A percentile compares a stretch with the other conserved stretches of the same genome.
phyloP scores from a whole-genome alignment of 2,329 filamentous ascomycete genomes.

The Alternaria novae-zelandiae region DNA sequence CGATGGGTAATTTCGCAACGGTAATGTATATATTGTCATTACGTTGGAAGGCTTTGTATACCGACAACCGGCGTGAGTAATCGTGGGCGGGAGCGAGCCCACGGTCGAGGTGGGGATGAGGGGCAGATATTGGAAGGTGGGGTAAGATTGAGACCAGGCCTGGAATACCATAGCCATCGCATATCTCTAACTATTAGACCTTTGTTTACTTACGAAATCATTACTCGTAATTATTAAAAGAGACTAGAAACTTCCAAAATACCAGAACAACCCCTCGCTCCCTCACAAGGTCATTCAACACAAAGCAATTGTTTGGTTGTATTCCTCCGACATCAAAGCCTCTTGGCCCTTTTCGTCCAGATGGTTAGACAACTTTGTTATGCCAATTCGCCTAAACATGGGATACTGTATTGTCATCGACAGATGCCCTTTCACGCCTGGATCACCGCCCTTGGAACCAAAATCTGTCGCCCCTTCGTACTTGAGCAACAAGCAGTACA shows the following conservation, averaged over 20 bases:
- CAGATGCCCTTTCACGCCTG: not conserved
- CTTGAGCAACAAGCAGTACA: constrained; percentile 10
- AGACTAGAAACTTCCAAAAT: not conserved
- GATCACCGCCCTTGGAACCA: not conserved
- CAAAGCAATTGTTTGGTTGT: not conserved
- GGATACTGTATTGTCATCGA: not conserved
- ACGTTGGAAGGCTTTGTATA: too few species aligned
- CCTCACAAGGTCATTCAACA: fast-evolving
- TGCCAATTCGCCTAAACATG: not conserved
- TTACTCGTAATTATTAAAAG: not conserved
- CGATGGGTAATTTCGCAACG: not conserved
- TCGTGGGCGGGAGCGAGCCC: not conserved
- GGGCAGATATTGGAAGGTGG: not conserved
- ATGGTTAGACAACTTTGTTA: not conserved
- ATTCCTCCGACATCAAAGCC: not conserved
- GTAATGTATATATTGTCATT: too few species aligned
- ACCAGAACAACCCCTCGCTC: not conserved
- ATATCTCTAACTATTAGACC: not conserved
- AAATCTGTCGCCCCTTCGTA: not conserved
- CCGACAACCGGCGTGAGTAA: too few species aligned
- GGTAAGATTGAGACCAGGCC: not conserved
- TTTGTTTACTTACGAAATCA: not conserved
- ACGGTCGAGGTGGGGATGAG: not conserved
- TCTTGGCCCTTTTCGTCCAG: not conserved
- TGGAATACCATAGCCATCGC: not conserved